Evolutionary conservation across 768 basidiomycete species (phyloP).

Genomic region (Xerocomellus intermedius): DNA sequence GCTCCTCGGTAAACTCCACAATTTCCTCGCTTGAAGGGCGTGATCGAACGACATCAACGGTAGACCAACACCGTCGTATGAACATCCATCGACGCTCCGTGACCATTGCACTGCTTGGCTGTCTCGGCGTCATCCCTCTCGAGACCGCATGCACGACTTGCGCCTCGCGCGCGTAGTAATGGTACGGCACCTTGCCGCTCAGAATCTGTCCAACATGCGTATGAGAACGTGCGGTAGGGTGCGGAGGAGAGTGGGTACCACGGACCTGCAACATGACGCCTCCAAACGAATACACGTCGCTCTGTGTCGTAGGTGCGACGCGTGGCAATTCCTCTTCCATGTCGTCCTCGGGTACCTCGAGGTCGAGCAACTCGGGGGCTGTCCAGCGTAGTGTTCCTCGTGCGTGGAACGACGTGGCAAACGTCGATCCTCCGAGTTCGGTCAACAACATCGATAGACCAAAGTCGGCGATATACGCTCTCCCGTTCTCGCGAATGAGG

Average conservation of each 20-base stretch:
- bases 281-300: conserved; percentile 4
- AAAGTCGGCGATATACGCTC: neutral
- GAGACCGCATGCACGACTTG: conserved; percentile 10
- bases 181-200: conserved; percentile 13
- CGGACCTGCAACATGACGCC: conserved; percentile 2
- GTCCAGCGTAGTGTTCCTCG: neutral
- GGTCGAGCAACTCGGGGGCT: conserved; percentile 4
- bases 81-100: conserved; percentile 10
- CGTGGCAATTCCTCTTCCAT: neutral
- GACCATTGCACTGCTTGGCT: neutral
- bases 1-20: conserved; percentile 1
- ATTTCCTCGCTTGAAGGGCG: conserved; percentile 34
- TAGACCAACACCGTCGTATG: conserved; percentile 19
- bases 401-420: neutral
- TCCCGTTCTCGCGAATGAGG: neutral
- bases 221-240: too few relatives aligned
- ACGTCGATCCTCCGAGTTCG: conserved; percentile 1
- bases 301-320: neutral
- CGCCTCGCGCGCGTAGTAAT: conserved; percentile 6
- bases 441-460: conserved; percentile 6
- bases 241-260: neutral
- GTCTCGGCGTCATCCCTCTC: neutral
- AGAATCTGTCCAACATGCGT: neutral
- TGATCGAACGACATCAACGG: conserved; percentile 19
- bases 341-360: neutral